phyloP scores from a whole-genome alignment of 306 rosid species.

The Fragaria ananassa region DNA sequence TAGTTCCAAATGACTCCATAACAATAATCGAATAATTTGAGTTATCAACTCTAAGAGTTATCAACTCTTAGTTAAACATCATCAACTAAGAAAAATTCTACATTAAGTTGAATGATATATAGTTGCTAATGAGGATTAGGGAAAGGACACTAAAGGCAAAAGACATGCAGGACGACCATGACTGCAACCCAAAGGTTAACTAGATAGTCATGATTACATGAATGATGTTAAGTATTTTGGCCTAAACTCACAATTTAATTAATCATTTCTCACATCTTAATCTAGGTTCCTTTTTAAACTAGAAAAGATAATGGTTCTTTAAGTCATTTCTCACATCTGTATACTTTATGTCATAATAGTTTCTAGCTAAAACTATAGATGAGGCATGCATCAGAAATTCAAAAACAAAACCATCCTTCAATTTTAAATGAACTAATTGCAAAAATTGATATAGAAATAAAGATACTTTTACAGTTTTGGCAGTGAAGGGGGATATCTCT shows the following conservation, averaged over 20 bases:
- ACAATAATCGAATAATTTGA: conserved; percentile 19
- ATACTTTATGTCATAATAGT: conserved; percentile 7
- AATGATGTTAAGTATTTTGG: conserved; percentile 1
- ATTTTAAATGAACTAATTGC: background rate
- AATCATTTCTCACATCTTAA: background rate
- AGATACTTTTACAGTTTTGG: background rate
- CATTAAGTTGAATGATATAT: background rate
- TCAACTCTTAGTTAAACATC: too few relatives aligned
- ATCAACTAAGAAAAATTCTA: background rate
- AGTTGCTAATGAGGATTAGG: background rate
- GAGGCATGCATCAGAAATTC: background rate
- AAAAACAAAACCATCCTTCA: conserved; percentile 6
- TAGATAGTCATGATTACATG: background rate
- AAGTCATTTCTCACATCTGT: conserved; percentile 34
- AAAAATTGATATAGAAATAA: background rate
- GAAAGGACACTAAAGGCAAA: background rate
- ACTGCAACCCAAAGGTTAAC: conserved; percentile 7
- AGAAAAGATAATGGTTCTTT: conserved; percentile 6
- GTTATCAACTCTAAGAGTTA: too few relatives aligned
- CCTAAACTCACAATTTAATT: background rate
- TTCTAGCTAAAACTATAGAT: background rate
- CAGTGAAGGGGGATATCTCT: conserved; percentile 17
- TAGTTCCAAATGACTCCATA: conserved; percentile 12
- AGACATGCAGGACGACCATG: background rate
- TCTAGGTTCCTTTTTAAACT: background rate